Evolutionary conservation across 495 filamentous ascomycete genomes (phyloP).

Genomic region (Xylaria sp.): DNA sequence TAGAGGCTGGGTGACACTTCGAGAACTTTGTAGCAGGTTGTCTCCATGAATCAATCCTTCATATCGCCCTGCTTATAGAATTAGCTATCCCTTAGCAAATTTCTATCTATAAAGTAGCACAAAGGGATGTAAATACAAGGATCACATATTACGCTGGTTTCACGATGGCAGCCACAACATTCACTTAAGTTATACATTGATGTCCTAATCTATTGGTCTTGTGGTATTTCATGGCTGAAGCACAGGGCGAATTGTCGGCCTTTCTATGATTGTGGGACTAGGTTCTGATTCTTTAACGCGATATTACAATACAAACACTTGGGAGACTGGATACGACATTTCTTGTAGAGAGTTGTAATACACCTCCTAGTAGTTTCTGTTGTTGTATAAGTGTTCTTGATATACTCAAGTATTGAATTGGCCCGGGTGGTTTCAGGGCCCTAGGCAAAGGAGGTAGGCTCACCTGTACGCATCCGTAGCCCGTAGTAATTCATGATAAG

Average conservation of each 20-base stretch:
- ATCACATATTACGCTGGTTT: neutral
- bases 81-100: neutral
- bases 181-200: neutral
- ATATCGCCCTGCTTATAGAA: neutral
- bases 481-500: too few relatives aligned
- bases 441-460: too few relatives aligned
- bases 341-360: too few relatives aligned
- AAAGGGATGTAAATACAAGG: neutral
- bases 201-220: neutral
- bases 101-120: neutral
- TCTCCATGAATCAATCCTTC: neutral
- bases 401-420: too few relatives aligned
- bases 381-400: too few relatives aligned
- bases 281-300: too few relatives aligned
- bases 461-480: too few relatives aligned
- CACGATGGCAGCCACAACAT: neutral
- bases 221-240: neutral
- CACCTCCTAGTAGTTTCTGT: too few relatives aligned
- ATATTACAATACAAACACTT: neutral
- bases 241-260: neutral
- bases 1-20: neutral
- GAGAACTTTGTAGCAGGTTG: neutral
- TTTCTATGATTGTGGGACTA: neutral
- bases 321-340: neutral
- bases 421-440: too few relatives aligned